Evolutionary conservation across 2,329 filamentous ascomycete species (phyloP), one percentile per base, ranked within the genome.

Genomic region (Fusarium nanum): DNA sequence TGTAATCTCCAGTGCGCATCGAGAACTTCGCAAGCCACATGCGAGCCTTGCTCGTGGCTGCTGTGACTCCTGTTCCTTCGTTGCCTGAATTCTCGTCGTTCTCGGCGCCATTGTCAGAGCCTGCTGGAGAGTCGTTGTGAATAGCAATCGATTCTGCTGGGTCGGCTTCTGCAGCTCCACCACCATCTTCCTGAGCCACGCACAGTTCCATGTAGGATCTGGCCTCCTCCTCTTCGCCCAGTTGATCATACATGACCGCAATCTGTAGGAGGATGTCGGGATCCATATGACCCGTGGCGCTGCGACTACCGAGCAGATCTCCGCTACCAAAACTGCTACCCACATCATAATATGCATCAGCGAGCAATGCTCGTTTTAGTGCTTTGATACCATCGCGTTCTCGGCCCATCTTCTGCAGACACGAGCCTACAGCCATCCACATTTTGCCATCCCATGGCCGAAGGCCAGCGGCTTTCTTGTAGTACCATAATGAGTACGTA

Each of bases 401-500:
- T 57, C 94, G 90, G 55, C 91, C 91, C 86, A 98, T 97, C 78
- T 94, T 95, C 67, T 95, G 92, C 69, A 97, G 90, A 78, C 95
- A 98, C 34, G 92, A 92, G 12, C 93, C 96, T 7, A 99, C 94
- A 0, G 96, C 96, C 83, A 96, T 92, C 96, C 96, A 99, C 93
- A 99, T 97, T 80, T 98, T 98, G 1, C 94, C 93, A 74, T 99
- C 96, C 86, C 95, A 98, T 0, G 95, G 94, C n/a, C 94, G 89
- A 3, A 99, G 84, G 0, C 94, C 93, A 1, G 95, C 95, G 0
- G 96, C 96, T 60, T 96, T 93, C 77, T 98, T 97, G 83, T 97
- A 98, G 81, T 99, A 99, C 87, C 96, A 98, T 1, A 99, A 83
- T 2, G 95, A 94, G 78, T 99, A 99, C 45, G 94, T 94, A 77